phyloP scores from a whole-genome alignment of 768 basidiomycete genomes.

The Leccinum imitatum region DNA sequence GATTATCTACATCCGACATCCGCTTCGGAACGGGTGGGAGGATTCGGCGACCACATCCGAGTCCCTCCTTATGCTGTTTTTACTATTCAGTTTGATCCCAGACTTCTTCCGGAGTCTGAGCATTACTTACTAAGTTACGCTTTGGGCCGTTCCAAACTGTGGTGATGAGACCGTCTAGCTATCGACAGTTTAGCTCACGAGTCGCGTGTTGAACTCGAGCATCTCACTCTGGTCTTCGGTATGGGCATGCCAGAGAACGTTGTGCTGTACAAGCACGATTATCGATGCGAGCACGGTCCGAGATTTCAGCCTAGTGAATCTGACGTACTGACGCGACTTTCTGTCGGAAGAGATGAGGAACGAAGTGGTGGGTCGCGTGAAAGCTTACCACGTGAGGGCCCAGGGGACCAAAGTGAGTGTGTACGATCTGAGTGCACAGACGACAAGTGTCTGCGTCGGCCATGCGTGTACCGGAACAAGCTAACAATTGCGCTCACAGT shows the following conservation, averaged over 20 bases:
- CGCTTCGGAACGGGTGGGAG: too few species aligned
- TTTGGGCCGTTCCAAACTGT: conserved; percentile 64
- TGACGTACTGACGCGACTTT: conserved; percentile 71
- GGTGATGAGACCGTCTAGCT: too few species aligned
- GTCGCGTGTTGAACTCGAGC: conserved; percentile 70
- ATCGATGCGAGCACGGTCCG: conserved; percentile 68
- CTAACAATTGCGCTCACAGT: neutral
- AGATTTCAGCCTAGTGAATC: conserved; percentile 65
- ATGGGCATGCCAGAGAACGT: conserved; percentile 82
- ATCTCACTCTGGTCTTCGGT: conserved; percentile 71
- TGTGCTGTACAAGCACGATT: conserved; percentile 87
- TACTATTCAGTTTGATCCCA: too few species aligned
- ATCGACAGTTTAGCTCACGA: conserved; percentile 48
- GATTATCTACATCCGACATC: too few species aligned
- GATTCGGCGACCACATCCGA: too few species aligned
- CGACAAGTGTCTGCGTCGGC: conserved; percentile 61
- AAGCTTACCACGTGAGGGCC: conserved; percentile 50
- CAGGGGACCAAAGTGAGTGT: conserved; percentile 63
- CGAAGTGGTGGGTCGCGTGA: neutral
- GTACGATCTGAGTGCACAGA: conserved; percentile 61
- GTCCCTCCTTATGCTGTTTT: too few species aligned
- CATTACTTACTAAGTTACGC: conserved; percentile 26
- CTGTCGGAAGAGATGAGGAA: conserved; percentile 39
- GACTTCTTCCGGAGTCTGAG: too few species aligned
- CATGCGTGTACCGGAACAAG: conserved; percentile 40